phyloP scores from a whole-genome alignment of 2,329 filamentous ascomycete genomes.

The Talaromyces sp. region DNA sequence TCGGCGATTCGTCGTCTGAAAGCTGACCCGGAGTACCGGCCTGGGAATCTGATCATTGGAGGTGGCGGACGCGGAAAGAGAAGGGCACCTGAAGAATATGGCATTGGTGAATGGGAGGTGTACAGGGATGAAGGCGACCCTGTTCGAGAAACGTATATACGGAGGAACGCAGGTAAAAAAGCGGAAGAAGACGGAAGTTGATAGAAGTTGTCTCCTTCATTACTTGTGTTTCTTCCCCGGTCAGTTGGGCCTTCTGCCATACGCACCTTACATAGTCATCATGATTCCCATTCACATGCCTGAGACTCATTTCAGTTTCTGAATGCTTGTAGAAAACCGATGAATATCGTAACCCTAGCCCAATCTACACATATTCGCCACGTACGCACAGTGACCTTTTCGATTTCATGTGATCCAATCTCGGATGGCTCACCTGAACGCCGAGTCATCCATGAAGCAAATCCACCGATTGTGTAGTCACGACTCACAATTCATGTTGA shows the following conservation, averaged over 20 bases:
- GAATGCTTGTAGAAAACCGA: background rate
- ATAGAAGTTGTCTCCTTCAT: background rate
- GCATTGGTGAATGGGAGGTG: constrained; percentile 68
- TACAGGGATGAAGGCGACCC: constrained; percentile 60
- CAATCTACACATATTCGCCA: too few relatives aligned
- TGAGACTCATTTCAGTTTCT: background rate
- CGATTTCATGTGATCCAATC: too few relatives aligned
- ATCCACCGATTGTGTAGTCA: background rate
- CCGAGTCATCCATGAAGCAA: background rate
- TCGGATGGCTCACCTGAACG: background rate
- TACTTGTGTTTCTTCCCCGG: background rate
- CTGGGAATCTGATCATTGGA: constrained; percentile 73
- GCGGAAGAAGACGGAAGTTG: background rate
- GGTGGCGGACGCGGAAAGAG: constrained; percentile 68
- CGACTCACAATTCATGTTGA: too few relatives aligned
- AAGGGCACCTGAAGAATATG: constrained; percentile 55
- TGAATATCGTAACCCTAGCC: too few relatives aligned
- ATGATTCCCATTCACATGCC: background rate
- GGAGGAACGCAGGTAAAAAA: constrained; percentile 30
- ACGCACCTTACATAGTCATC: background rate
- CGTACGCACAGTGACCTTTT: too few relatives aligned
- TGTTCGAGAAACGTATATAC: constrained; percentile 63
- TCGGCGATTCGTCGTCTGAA: constrained; percentile 70
- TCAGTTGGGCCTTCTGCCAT: background rate
- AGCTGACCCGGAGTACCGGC: constrained; percentile 59